phyloP scores from a whole-genome alignment of 2,329 filamentous ascomycete species.

The Cryoendolithus antarcticus region DNA sequence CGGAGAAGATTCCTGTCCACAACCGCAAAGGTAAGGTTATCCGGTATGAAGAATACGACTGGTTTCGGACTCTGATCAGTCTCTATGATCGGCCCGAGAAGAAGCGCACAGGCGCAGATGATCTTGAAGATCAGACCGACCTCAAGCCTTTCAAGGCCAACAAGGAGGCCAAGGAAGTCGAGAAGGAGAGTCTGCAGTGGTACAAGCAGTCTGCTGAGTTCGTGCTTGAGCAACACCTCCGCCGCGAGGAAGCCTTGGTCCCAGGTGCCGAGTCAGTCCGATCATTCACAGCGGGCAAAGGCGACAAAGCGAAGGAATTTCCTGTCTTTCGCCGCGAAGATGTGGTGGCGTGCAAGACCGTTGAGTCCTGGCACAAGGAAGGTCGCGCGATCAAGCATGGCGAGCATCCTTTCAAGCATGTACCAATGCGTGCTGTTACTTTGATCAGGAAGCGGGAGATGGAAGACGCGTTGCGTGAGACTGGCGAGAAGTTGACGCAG shows the following conservation, averaged over 20 bases:
- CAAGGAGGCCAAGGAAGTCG: constrained; percentile 36
- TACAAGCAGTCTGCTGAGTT: constrained; percentile 80
- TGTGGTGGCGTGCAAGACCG: constrained; percentile 73
- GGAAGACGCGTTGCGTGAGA: constrained; percentile 67
- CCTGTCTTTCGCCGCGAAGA: constrained; percentile 71
- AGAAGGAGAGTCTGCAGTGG: constrained; percentile 59
- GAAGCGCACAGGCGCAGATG: constrained; percentile 57
- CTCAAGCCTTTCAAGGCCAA: constrained; percentile 57
- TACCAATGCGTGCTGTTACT: constrained; percentile 84
- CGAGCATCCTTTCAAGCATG: constrained; percentile 66
- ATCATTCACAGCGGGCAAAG: constrained; percentile 64
- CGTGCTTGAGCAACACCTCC: constrained; percentile 72
- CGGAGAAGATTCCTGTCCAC: constrained; percentile 71
- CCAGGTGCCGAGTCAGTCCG: constrained; percentile 57
- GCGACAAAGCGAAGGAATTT: constrained; percentile 59
- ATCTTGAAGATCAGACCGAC: constrained; percentile 66
- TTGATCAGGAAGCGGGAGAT: constrained; percentile 77
- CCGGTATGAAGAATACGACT: constrained; percentile 67
- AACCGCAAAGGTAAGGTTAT: constrained; percentile 66
- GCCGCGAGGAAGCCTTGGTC: constrained; percentile 78
- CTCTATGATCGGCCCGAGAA: constrained; percentile 49
- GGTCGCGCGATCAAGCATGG: constrained; percentile 63
- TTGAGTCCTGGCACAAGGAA: constrained; percentile 97
- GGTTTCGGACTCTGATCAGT: constrained; percentile 72
- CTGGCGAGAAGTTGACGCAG: constrained; percentile 73